These are phyloP conservation scores for Gracilaria vermiculophylla DNA, from an alignment of 23 red algal genomes.

Conservation along the genomic window DNA sequence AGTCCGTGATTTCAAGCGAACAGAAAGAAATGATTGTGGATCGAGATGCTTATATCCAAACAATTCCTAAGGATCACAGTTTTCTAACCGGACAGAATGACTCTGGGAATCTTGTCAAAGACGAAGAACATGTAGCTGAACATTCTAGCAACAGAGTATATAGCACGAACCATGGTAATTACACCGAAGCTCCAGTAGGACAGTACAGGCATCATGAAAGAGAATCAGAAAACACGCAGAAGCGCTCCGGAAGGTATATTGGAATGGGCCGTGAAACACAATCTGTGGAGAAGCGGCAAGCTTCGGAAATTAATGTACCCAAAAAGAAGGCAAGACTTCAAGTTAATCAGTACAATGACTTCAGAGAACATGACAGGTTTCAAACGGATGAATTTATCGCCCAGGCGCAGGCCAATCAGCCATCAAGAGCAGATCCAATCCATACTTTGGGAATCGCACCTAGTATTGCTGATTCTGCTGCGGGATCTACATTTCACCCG, in stretches of 20 bases:
- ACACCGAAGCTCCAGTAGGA: background rate
- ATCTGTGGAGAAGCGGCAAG: background rate
- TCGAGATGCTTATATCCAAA: background rate
- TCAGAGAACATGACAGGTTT: background rate
- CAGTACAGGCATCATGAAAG: background rate
- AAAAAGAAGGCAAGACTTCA: slow-evolving; percentile 3
- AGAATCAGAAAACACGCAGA: background rate
- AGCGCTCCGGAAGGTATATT: background rate
- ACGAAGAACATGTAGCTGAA: background rate
- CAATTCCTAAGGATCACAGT: background rate
- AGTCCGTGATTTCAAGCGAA: background rate
- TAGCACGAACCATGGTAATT: background rate
- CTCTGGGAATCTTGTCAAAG: background rate
- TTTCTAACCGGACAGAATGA: background rate
- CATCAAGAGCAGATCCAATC: background rate
- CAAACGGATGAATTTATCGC: background rate
- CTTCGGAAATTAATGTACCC: background rate
- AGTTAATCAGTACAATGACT: background rate
- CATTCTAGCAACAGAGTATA: background rate
- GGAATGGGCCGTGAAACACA: background rate
- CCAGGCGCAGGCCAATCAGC: background rate
- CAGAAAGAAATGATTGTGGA: background rate
- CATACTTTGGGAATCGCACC: background rate
- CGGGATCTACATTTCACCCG: background rate
- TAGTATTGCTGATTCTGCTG: background rate